These are phyloP conservation scores for Soucietia sequanensis DNA, from an alignment of 805 yeast genomes.

Conservation along the genomic window DNA sequence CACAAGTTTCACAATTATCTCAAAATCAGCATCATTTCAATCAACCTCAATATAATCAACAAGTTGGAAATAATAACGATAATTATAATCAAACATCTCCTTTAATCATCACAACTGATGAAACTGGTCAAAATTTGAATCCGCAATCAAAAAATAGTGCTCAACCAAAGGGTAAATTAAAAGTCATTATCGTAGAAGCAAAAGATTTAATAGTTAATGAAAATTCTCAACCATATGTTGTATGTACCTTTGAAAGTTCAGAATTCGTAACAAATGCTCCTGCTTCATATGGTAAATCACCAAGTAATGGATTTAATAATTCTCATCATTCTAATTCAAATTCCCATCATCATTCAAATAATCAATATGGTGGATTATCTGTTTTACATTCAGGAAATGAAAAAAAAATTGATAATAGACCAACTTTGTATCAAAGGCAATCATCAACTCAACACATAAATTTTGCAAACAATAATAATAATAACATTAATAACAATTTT, in stretches of 20 bases:
- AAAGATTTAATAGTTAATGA: slow-evolving; percentile 58
- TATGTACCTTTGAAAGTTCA: slow-evolving; percentile 86
- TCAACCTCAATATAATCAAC: slow-evolving; percentile 8
- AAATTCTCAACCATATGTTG: slow-evolving; percentile 78
- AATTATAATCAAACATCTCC: slow-evolving; percentile 13
- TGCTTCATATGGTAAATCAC: slow-evolving; percentile 41
- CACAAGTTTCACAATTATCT: slow-evolving; percentile 1
- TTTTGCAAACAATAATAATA: slow-evolving; percentile 10
- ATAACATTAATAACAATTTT: slow-evolving; percentile 14
- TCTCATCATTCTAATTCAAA: too few species aligned
- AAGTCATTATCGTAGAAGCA: slow-evolving; percentile 81
- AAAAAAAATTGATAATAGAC: slow-evolving; percentile 18
- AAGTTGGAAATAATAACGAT: too few species aligned
- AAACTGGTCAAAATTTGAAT: slow-evolving; percentile 33
- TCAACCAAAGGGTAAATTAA: slow-evolving; percentile 77
- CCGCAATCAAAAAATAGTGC: slow-evolving; percentile 23
- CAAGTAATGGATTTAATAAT: slow-evolving; percentile 8
- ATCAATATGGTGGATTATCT: too few species aligned
- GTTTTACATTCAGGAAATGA: slow-evolving; percentile 6
- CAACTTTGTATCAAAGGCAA: slow-evolving; percentile 39
- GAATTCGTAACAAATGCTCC: slow-evolving; percentile 88
- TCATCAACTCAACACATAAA: slow-evolving; percentile 35
- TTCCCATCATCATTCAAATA: slow-evolving; percentile 1
- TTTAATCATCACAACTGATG: slow-evolving; percentile 40
- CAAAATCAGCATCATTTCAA: not conserved